phyloP scores from a whole-genome alignment of 768 basidiomycete genomes.

The Coprinopsis cinerea region DNA sequence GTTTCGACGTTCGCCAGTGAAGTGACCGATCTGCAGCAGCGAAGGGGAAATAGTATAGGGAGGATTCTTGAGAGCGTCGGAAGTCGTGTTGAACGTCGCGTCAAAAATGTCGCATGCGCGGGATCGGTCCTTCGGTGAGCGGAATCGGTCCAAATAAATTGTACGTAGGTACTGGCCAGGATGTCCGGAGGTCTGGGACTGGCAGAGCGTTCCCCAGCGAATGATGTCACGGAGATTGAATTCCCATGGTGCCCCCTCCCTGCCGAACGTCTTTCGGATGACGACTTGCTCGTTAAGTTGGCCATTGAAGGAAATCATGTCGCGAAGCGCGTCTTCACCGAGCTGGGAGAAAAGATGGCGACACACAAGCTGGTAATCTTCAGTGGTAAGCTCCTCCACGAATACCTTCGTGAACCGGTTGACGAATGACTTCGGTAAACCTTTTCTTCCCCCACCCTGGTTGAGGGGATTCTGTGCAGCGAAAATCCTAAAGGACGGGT shows the following conservation, averaged over 20 bases:
- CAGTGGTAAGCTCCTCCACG: conserved; percentile 72
- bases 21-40: conserved; percentile 63
- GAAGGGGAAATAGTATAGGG: conserved; percentile 35
- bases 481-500: conserved; percentile 94
- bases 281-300: conserved; percentile 63
- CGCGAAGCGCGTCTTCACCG: conserved; percentile 45
- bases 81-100: conserved; percentile 34
- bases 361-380: conserved; percentile 78
- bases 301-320: conserved; percentile 82
- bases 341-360: conserved; percentile 63
- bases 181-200: conserved; percentile 28
- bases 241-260: conserved; percentile 90
- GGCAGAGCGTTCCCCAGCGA: conserved; percentile 71
- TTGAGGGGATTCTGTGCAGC: conserved; percentile 95
- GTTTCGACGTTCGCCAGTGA: conserved; percentile 33
- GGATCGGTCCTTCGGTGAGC: conserved; percentile 59
- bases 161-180: conserved; percentile 62
- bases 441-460: conserved; percentile 96
- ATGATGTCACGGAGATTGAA: conserved; percentile 95
- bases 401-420: conserved; percentile 99
- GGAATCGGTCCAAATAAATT: conserved; percentile 84
- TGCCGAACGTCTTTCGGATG: conserved; percentile 59
- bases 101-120: conserved; percentile 50
- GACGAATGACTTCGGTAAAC: conserved; percentile 93
- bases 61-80: conserved; percentile 8